Evolutionary conservation across 345 rosid genomes (phyloP), one percentile per base, ranked within the genome.

Genomic region (Syzygium aqueum): DNA sequence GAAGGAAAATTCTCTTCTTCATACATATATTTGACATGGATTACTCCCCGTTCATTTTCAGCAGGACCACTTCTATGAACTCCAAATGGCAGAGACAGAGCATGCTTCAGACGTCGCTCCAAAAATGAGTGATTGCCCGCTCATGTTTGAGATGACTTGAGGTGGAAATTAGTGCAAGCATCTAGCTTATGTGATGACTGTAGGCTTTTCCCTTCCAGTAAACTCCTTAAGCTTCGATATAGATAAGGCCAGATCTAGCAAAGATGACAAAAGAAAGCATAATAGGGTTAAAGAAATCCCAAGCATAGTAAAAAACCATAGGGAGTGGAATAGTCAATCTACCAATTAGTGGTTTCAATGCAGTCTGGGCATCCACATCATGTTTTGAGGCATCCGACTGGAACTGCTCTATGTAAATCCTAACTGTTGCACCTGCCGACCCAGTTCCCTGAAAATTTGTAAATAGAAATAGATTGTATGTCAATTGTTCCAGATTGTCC

Each of bases 131-230:
- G 82, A 33, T 37, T 37, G 49, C 27, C 12, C 10, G 25, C 82
- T 37, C 49, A 73, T 73, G 49, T 73, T 73, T 73, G 49, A 73
- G 46, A 67, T 67, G 46, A 67, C 78, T 67, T 73, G 37, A 73
- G 49, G 49, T 37, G 27, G 49, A 40, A 33, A 30, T 52, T 14
- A 52, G 59, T 14, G 27, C 11, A 9, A 52, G 25, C 9, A 7
- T 84, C 61, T 23, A 84, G 85, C 59, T 93, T 90, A 95, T 89
- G 99, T 96, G 91, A 96, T 94, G 89, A 96, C 99, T n/a, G 97
- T 96, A 77, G 98, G 99, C 90, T 93, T 95, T 93, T 96, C 98
- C 93, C 98, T 94, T 85, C 96, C 97, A 25, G 98, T 94, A 92
- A 95, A 97, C 49, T 93, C 98, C 93, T 95, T 93, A 90, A 97